Evolutionary conservation across 371 early-diverging fungal genomes (phyloP), one percentile per base, ranked within the genome.

Genomic region (Mortierella sp.): DNA sequence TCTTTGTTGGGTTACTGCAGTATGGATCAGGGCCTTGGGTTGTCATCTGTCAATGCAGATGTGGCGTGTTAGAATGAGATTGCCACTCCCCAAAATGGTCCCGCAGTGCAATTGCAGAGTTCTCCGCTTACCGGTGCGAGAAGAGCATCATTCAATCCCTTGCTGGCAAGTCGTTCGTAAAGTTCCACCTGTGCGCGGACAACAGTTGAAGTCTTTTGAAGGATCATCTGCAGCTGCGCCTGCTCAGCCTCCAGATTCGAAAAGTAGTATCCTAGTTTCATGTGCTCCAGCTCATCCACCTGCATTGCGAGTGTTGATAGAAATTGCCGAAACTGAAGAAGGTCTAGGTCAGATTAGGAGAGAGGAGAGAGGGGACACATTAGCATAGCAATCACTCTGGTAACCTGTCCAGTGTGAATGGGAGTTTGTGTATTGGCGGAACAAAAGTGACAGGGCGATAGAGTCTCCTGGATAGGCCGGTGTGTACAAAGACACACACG

Each of bases 141-240:
- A 31, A 81, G 77, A 9, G 80, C 71, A 60, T 85, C 86, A 17
- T 79, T 82, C 34, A 83, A 45, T 16, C 86, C 86, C 46, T 85
- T 85, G 63, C 67, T 80, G 19, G 83, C 79, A 9, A 85, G 79
- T 12, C 82, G 67, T 53, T 85, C 86, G 37, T 80, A 81, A 22
- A 85, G 80, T 47, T 85, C 86, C 16, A 83, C 82, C 56, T 85
- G 81, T 7, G 83, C 86, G 2, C 82, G 78, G 17, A 85, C 83
- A n/a, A 85, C 60, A 16, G 79, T 76, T 5, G 82, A 79, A 1
- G 80, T 78, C 70, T 85, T 82, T 53, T 67, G 67, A 13, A 85
- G 63, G 34, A 83, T 79, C 22, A 76, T 60, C 31, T 82, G 79
- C 27, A 83, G 70, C 40, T 85, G 79, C 4, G 79, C 66, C 51